Percentiles rank a stretch among this genome's conserved stretches.
phyloP scores from a whole-genome alignment of 2,329 filamentous ascomycete genomes.

The Penicillium psychrosexuale region DNA sequence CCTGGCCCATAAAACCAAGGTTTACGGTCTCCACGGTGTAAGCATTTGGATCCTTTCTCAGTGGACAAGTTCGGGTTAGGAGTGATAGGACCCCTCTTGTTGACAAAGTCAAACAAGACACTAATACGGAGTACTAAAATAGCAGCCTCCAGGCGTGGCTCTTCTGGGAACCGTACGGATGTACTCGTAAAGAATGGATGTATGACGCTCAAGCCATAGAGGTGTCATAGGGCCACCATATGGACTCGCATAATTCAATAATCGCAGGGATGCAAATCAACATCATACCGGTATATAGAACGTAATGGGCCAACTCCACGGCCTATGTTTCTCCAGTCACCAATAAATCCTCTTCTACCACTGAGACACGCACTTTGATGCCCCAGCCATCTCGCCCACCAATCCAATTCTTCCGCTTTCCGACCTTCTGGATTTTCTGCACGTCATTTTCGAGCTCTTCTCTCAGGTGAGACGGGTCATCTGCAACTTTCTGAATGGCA shows the following conservation, averaged over 20 bases:
- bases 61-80: too few relatives aligned
- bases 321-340: background rate
- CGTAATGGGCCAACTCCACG: background rate
- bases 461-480: constrained; percentile 26
- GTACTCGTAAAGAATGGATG: too few relatives aligned
- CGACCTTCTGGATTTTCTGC: constrained; percentile 33
- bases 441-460: constrained; percentile 24
- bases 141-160: too few relatives aligned
- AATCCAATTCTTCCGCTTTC: constrained; percentile 39
- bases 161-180: too few relatives aligned
- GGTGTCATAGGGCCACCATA: background rate
- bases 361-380: constrained; percentile 22
- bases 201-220: too few relatives aligned
- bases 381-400: constrained; percentile 32
- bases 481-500: constrained; percentile 21
- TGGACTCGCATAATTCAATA: background rate
- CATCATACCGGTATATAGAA: background rate
- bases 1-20: too few relatives aligned
- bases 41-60: too few relatives aligned
- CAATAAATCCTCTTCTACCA: constrained; percentile 19
- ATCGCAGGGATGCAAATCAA: background rate
- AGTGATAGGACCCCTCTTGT: too few relatives aligned
- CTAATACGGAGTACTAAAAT: too few relatives aligned
- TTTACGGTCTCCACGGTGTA: too few relatives aligned
- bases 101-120: too few relatives aligned